phyloP scores from a whole-genome alignment of 2,329 filamentous ascomycete species.

The Biscogniauxia marginata region DNA sequence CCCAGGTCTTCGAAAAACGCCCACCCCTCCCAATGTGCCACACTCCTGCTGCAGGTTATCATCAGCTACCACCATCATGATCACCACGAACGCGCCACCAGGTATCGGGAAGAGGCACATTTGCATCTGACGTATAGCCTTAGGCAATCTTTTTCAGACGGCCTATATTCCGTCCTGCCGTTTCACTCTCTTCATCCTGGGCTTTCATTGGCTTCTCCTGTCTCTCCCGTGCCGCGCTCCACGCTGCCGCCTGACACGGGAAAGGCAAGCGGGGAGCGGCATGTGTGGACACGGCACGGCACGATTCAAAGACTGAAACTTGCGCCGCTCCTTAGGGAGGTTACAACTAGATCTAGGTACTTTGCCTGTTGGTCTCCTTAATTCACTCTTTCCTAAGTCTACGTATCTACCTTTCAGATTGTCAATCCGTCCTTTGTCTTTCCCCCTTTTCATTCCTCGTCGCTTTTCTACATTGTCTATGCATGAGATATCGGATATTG shows the following conservation, averaged over 20 bases:
- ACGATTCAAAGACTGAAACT: too few species aligned
- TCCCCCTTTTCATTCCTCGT: background rate
- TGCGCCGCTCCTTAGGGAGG: too few species aligned
- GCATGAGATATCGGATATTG: background rate
- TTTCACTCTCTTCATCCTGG: too few species aligned
- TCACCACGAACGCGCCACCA: background rate
- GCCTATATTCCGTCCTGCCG: too few species aligned
- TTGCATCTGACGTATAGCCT: background rate
- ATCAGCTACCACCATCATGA: background rate
- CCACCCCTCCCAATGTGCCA: background rate
- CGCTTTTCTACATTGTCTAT: background rate
- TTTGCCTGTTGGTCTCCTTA: background rate
- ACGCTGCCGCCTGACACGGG: background rate
- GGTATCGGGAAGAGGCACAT: background rate
- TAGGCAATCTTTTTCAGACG: too few species aligned
- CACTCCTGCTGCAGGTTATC: too few species aligned
- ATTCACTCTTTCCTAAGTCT: background rate
- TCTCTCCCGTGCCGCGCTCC: background rate
- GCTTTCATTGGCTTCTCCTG: background rate
- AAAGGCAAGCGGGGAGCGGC: background rate
- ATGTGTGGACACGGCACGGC: background rate
- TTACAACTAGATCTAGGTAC: too few species aligned
- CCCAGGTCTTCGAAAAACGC: too few species aligned
- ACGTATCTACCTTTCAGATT: background rate
- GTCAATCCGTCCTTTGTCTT: background rate